Evolutionary conservation across 495 filamentous ascomycete species (phyloP), one percentile per base, ranked within the genome.

Genomic region (Cercophora newfieldiana): DNA sequence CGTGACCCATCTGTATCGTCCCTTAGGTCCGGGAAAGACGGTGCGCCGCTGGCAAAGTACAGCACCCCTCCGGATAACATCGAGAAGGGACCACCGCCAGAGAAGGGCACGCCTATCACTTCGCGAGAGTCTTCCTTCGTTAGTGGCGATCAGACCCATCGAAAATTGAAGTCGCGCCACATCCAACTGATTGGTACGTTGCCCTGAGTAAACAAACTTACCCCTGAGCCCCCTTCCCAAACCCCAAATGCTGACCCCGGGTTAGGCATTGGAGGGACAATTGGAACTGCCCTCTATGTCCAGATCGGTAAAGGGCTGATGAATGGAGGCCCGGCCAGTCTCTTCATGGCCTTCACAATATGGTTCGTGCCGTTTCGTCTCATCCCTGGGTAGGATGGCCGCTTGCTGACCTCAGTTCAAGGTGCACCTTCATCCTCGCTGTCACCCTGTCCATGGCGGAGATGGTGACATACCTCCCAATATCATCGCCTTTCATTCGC

Each of bases 391-490:
- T 24, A 44, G 10, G 37, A 44, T 44, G 12, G 12, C 2, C 47
- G 0, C 30, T 16, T 33, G 10, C 31, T 62, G 49, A 61, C 65
- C n/a, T 7, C 0, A n/a, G 12, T 4, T 10, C 44, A 51, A 74
- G 88, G 88, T 90, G 87, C 73, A 74, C 82, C 63, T 84, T 92
- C 70, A 89, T 92, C 66, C 75, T 91, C 29, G 83, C 85, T 66
- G 86, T 93, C 68, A 93, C 90, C 59, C 75, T 82, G 59, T 79
- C 82, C 71, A 84, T 92, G 82, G 89, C 89, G 2, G 91, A 94
- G 74, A 92, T 94, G 89, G 89, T 91, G 28, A 90, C 89, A 12
- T 94, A 91, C 69, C 81, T 93, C 47, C 91, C 91, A 29, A 89
- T 95, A 59, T 90, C 88, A 21, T 91, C 89, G 14, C 90, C 91